Evolutionary conservation across 768 basidiomycete genomes (phyloP).

Genomic region (Mycena galericulata): DNA sequence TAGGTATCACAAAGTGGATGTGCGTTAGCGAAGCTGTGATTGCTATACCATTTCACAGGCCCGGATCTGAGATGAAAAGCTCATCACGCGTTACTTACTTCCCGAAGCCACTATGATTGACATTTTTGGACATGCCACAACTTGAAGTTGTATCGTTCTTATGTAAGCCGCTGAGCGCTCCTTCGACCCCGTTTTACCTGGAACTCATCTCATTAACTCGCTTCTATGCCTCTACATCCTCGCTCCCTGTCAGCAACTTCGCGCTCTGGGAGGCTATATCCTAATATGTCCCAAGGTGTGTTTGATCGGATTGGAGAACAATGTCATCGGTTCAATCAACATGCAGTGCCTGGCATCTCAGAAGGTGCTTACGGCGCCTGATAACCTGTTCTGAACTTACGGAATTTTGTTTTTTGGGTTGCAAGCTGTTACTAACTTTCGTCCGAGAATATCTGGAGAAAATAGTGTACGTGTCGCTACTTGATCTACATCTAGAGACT

Average conservation of each 20-base stretch:
- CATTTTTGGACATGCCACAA: not conserved
- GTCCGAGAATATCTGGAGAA: too few relatives aligned
- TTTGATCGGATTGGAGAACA: not conserved
- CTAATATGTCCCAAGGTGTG: conserved; percentile 29
- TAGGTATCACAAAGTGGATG: too few relatives aligned
- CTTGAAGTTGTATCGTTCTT: not conserved
- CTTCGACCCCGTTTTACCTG: not conserved
- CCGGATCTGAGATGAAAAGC: too few relatives aligned
- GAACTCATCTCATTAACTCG: conserved; percentile 10
- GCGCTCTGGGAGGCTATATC: conserved; percentile 13
- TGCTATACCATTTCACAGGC: too few relatives aligned
- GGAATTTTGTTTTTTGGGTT: conserved; percentile 1
- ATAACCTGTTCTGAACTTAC: conserved; percentile 32
- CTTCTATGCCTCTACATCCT: conserved; percentile 8
- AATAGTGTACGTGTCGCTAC: too few relatives aligned
- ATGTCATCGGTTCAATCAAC: conserved; percentile 11
- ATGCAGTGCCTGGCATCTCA: not conserved
- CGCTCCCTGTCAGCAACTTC: not conserved
- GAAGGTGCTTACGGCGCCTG: conserved; percentile 15
- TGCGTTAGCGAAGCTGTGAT: too few relatives aligned
- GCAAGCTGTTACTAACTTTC: conserved; percentile 12
- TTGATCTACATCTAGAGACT: too few relatives aligned
- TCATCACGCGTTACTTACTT: too few relatives aligned
- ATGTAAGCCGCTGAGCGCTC: too few relatives aligned
- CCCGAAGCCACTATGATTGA: not conserved